Conservation (phyloP, 1,284 basidiomycete genomes). For the Puccinia horiana region DNA sequence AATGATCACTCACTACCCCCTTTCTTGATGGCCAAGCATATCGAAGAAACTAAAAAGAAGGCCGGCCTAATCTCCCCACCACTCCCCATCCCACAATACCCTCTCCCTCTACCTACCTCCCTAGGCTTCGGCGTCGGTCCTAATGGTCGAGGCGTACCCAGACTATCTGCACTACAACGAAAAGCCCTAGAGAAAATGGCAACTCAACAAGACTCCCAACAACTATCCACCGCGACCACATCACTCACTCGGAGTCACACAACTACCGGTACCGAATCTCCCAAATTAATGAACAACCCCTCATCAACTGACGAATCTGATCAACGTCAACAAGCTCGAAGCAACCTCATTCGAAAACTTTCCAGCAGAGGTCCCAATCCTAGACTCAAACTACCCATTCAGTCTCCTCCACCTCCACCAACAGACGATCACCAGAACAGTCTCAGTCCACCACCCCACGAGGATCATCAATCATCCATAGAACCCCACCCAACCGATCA, state of each 20-base stretch:
- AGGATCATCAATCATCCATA: background rate
- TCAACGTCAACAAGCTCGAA: conserved; percentile 37
- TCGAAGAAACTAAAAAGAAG: conserved; percentile 42
- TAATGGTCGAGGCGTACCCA: conserved; percentile 38
- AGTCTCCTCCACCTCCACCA: background rate
- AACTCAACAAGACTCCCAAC: background rate
- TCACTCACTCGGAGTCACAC: conserved; percentile 43
- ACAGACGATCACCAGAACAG: background rate
- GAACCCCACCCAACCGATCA: background rate
- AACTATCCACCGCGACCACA: conserved; percentile 1
- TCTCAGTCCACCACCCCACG: background rate
- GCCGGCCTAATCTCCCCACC: background rate
- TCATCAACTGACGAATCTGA: background rate
- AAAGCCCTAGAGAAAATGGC: conserved; percentile 46
- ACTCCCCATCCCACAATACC: conserved; percentile 11
- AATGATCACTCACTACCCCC: conserved; percentile 12
- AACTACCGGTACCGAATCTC: conserved; percentile 37
- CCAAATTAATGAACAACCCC: conserved; percentile 3
- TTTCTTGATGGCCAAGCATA: conserved; percentile 29
- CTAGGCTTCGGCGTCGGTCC: conserved; percentile 45
- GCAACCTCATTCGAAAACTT: conserved; percentile 41
- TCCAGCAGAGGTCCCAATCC: conserved; percentile 27
- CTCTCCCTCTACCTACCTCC: background rate
- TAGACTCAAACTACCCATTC: background rate
- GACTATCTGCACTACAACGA: conserved; percentile 43